Evolutionary conservation across 108 stramenopile genomes (phyloP).

Genomic region (Discostella stelligeroides): DNA sequence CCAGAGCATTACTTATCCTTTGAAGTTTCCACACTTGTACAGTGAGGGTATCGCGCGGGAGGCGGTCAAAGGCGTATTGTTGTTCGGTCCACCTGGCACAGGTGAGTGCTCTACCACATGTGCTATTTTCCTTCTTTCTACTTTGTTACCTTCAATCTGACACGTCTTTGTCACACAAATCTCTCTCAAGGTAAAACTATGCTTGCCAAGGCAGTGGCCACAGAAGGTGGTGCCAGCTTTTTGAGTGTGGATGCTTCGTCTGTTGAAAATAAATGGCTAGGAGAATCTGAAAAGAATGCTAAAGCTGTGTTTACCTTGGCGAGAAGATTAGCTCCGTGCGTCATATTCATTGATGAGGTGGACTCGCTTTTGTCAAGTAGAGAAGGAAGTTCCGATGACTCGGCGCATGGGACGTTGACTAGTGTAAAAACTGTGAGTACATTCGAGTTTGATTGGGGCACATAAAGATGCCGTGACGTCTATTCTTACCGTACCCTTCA

Average conservation of each 20-base stretch:
- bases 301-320: conserved; percentile 99
- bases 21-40: conserved; percentile 95
- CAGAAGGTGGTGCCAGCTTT: conserved; percentile 97
- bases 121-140: neutral
- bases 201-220: conserved; percentile 98
- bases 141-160: neutral
- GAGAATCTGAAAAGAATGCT: conserved; percentile 98
- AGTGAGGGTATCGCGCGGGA: conserved; percentile 93
- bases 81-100: conserved; percentile 94
- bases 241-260: conserved; percentile 95
- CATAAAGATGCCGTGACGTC: neutral
- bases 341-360: conserved; percentile 97
- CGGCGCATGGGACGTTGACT: conserved; percentile 95
- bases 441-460: conserved; percentile 4
- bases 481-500: neutral
- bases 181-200: conserved; percentile 77
- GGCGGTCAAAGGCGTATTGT: conserved; percentile 94
- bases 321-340: conserved; percentile 91
- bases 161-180: neutral
- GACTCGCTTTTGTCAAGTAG: conserved; percentile 91
- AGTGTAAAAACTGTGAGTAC: conserved; percentile 92
- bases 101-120: conserved; percentile 17
- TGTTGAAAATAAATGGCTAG: conserved; percentile 98
- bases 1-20: conserved; percentile 95
- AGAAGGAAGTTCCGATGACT: conserved; percentile 92